Conservation (phyloP, 164 flowering plant genomes). For the Magnolia officinalis region DNA sequence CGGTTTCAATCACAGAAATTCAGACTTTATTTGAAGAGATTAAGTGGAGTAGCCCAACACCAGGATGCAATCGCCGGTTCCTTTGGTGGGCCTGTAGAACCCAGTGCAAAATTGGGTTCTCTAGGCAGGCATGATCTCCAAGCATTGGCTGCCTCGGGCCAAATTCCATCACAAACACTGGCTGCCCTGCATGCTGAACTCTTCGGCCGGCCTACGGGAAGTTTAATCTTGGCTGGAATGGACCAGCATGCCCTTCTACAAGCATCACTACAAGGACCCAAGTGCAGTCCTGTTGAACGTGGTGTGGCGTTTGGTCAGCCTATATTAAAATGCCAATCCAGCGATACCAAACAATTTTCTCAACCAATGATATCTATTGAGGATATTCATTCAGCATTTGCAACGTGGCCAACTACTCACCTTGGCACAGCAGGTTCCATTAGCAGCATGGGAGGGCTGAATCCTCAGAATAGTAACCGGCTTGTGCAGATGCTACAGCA, state of each 20-base stretch:
- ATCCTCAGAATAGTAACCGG: conserved; percentile 34
- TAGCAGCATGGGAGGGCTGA: conserved; percentile 30
- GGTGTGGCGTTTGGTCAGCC: conserved; percentile 55
- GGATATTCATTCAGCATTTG: conserved; percentile 40
- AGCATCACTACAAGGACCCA: conserved; percentile 47
- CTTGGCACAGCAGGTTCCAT: conserved; percentile 31
- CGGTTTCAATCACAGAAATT: conserved; percentile 56
- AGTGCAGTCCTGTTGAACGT: conserved; percentile 45
- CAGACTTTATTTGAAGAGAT: conserved; percentile 69
- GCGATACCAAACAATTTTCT: conserved; percentile 39
- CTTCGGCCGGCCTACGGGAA: conserved; percentile 54
- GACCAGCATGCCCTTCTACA: conserved; percentile 54
- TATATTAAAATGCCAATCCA: conserved; percentile 44
- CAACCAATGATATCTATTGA: conserved; percentile 37
- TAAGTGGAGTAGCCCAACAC: conserved; percentile 67
- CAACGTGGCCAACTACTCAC: conserved; percentile 47
- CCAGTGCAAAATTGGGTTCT: conserved; percentile 43
- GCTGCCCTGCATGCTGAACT: conserved; percentile 75
- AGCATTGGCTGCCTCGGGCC: conserved; percentile 75
- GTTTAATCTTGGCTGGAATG: conserved; percentile 37
- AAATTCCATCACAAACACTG: conserved; percentile 69
- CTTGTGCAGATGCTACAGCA: conserved; percentile 42
- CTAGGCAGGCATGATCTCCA: conserved; percentile 61
- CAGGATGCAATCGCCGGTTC: conserved; percentile 47
- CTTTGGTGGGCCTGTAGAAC: conserved; percentile 49